Base-by-base conservation (phyloP, 352 stramenopile genomes). In the Phytophthora europaea region DNA sequence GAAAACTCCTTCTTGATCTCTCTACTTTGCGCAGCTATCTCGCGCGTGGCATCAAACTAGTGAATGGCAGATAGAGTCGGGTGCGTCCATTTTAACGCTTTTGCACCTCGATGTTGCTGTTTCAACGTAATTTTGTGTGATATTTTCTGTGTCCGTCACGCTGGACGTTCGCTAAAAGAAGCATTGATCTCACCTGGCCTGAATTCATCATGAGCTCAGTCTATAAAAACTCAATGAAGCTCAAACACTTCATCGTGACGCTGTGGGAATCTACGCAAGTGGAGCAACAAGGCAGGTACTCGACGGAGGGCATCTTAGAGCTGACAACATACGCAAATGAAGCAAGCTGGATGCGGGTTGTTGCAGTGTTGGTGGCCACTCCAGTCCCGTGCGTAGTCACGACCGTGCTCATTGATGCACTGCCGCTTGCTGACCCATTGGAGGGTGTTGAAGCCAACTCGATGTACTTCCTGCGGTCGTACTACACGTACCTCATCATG, bases 241-340 rank as follows among this genome's bases (percentile, higher is more conserved):
- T 53, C 47, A 31, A 31, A 15, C 8, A 10, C 47, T 53, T 53
- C n/a, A 18, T 53, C 47, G 10, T 7, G 47, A 18, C 47, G 47
- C 20, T 53, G 2, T 53, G 47, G 47, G 47, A 53, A 53, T 26
- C 20, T 9, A 28, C 47, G n/a, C 47, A 53, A 53, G 47, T n/a
- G 18, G 45, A 52, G 3, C 45, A 52, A 5, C 45, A n/a, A 15
- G 47, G 47, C 9, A 53, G 47, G 10, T 31, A 53, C 20, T 53
- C 47, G n/a, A 28, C 47, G 9, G 20, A 53, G 47, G 47, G 47
- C 47, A 53, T 53, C 47, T 53, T 53, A 18, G 47, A 53, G 47
- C 20, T 53, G 9, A 53, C 47, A 53, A 53, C 47, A 2, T 53
- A 53, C 47, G 47, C 47, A 6, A 53, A 53, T 28, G 47, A 53